Evolutionary conservation across 306 rosid species (phyloP).

Genomic region (Pueraria montana): DNA sequence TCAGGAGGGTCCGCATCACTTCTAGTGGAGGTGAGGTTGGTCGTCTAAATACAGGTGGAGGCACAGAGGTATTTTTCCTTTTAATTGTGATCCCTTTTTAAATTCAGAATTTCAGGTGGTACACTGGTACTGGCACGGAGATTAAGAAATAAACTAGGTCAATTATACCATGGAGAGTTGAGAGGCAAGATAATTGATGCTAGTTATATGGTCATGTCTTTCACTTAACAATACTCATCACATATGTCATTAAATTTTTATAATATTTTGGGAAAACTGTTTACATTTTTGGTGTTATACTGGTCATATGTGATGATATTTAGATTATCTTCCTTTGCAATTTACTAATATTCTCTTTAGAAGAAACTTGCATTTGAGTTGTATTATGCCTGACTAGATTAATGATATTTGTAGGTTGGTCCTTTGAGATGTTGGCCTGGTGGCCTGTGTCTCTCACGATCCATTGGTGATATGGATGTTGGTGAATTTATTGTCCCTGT

Average conservation of each 20-base stretch:
- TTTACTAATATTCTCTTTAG: constrained; percentile 21
- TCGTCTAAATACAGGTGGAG: constrained; percentile 98
- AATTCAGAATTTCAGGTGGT: too few relatives aligned
- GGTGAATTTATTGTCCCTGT: constrained; percentile 98
- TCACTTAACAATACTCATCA: constrained; percentile 14
- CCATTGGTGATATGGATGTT: constrained; percentile 95
- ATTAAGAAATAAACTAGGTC: constrained; percentile 25
- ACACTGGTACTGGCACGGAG: not conserved
- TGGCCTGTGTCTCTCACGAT: constrained; percentile 97
- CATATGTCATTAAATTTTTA: constrained; percentile 4
- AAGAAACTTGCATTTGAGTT: constrained; percentile 36
- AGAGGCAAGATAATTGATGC: constrained; percentile 29
- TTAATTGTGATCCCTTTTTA: too few relatives aligned
- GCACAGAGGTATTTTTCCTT: constrained; percentile 80
- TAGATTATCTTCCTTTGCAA: constrained; percentile 13
- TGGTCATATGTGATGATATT: constrained; percentile 32
- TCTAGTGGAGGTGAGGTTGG: constrained; percentile 99
- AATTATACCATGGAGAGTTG: constrained; percentile 36
- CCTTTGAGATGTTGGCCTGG: constrained; percentile 99
- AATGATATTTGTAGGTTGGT: constrained; percentile 71
- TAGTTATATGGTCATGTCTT: constrained; percentile 25
- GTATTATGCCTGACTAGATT: constrained; percentile 35
- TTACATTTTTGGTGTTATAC: constrained; percentile 24
- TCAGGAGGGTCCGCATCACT: constrained; percentile 90
- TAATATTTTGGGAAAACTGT: not conserved